Evolutionary conservation across 108 stramenopile genomes (phyloP).

Genomic region (Licmophora abbreviata): DNA sequence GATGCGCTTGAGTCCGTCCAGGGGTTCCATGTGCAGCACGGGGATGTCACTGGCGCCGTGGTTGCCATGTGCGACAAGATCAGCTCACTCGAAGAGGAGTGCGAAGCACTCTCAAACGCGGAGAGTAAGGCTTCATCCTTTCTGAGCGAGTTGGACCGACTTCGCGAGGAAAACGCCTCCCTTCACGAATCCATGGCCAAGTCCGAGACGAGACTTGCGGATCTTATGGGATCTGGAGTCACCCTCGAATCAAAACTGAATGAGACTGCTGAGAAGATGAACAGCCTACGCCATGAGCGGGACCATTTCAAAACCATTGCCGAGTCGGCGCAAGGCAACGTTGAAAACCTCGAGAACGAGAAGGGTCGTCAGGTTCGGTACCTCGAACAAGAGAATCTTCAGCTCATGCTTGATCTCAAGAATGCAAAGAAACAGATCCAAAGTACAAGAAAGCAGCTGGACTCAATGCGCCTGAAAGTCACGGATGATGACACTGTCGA

Average conservation of each 20-base stretch:
- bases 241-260: slow-evolving; percentile 27
- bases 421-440: slow-evolving; percentile 44
- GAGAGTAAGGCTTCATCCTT: slow-evolving; percentile 28
- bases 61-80: slow-evolving; percentile 52
- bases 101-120: slow-evolving; percentile 31
- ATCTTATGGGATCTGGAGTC: slow-evolving; percentile 20
- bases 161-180: slow-evolving; percentile 24
- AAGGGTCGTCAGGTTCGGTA: slow-evolving; percentile 47
- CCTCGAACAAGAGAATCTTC: slow-evolving; percentile 80
- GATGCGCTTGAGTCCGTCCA: slow-evolving; percentile 27
- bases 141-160: slow-evolving; percentile 32
- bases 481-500: slow-evolving; percentile 28
- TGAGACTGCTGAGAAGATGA: slow-evolving; percentile 32
- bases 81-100: slow-evolving; percentile 52
- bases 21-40: slow-evolving; percentile 37
- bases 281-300: slow-evolving; percentile 20
- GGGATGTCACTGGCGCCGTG: slow-evolving; percentile 49
- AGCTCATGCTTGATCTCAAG: slow-evolving; percentile 75
- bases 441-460: slow-evolving; percentile 34
- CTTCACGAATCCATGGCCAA: slow-evolving; percentile 14
- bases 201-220: slow-evolving; percentile 23
- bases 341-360: slow-evolving; percentile 29
- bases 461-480: slow-evolving; percentile 34
- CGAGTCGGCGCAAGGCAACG: slow-evolving; percentile 15
- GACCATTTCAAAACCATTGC: slow-evolving; percentile 20